Base-by-base conservation (phyloP, 768 basidiomycete species). In the Phallus indusiatus region DNA sequence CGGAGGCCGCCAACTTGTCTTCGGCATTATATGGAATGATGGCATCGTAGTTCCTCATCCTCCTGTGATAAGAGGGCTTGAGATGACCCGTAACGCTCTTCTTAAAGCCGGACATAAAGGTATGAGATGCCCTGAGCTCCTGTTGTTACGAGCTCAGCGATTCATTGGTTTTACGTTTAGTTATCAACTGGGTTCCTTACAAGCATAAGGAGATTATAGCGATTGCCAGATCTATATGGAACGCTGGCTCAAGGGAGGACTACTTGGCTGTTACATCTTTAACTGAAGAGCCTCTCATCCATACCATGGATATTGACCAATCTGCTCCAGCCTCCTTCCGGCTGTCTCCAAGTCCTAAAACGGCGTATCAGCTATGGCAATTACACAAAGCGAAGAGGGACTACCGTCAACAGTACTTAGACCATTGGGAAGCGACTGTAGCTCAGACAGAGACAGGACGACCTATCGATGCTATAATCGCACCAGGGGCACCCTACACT, bases 381-480 rank as follows among this genome's bases (percentile, higher is more conserved):
- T 47, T 81, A 8, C 85, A 87, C 22, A 81, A 78, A 64, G 65
- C 67, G 64, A 78, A 76, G 64, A 70, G 69, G 5, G 73, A 75
- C 11, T 62, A 85, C 33, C 77, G 85, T 22, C 73, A 81, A 63
- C 74, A 76, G 53, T 82, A 88, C 65, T 69, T 86, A 50, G 77
- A 82, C 51, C 70, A 80, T 53, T 90, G 87, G 88, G 76, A 83
- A 54, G 73, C 70, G 5, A 85, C 83, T 0, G 70, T 64, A 10
- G 61, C 56, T 0, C 51, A 64, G 14, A 90, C 87, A 0, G 80
- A 79, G 0, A 90, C 86, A 0, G 86, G 84, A 1, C 71, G 90
- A 1, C 84, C 87, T 5, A 78, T 90, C 6, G 90, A 91, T 66
- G 88, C 84, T 1, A 81, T 92, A 63, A 83, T 91, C 36, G 71